Evolutionary conservation across 1,284 basidiomycete species (phyloP).

Genomic region (Vanrija sp.): DNA sequence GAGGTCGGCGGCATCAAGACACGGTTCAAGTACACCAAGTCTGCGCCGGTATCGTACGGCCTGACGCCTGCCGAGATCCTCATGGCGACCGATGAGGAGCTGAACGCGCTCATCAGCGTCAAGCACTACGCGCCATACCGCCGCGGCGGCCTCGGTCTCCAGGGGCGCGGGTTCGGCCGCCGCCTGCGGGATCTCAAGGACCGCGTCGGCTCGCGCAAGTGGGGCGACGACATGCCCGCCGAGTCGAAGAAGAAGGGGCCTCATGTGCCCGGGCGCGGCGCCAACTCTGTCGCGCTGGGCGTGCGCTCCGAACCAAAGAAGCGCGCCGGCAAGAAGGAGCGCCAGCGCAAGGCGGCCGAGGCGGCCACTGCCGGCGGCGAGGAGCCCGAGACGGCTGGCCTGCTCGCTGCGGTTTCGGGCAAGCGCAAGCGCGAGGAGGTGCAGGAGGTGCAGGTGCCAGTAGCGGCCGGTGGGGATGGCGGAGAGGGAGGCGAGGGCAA

Average conservation of each 20-base stretch:
- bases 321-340: conserved; percentile 52
- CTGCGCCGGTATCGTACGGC: conserved; percentile 64
- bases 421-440: conserved; percentile 13
- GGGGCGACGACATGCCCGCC: conserved; percentile 50
- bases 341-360: conserved; percentile 28
- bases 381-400: not conserved
- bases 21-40: conserved; percentile 84
- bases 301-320: conserved; percentile 23
- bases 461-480: not conserved
- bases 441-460: not conserved
- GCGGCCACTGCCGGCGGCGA: conserved; percentile 7
- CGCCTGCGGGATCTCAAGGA: conserved; percentile 70
- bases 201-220: conserved; percentile 53
- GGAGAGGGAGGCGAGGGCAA: conserved; percentile 12
- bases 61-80: conserved; percentile 85
- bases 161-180: conserved; percentile 63
- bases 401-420: not conserved
- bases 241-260: conserved; percentile 10
- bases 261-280: conserved; percentile 3
- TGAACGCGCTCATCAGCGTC: conserved; percentile 84
- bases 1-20: conserved; percentile 88
- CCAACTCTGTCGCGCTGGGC: conserved; percentile 13
- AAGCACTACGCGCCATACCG: conserved; percentile 90
- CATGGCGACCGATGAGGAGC: conserved; percentile 84
- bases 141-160: conserved; percentile 46